Percentiles rank a stretch among this genome's conserved stretches.
These are phyloP conservation scores for Trichophyton simii DNA, from an alignment of 2,329 filamentous ascomycete species.

Conservation along the genomic window DNA sequence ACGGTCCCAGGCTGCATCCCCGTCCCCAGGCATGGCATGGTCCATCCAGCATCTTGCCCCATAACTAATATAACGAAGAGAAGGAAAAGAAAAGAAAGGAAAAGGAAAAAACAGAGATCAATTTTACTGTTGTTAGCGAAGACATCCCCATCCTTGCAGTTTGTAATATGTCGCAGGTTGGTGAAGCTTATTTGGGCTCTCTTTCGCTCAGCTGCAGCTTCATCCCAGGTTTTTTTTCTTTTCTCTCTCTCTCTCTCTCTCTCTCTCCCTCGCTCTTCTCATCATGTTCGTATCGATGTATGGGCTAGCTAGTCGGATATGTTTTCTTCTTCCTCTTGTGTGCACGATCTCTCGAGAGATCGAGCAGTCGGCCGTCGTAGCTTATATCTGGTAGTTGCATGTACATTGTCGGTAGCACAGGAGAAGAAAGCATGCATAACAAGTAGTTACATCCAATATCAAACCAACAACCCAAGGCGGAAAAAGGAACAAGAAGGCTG, in stretches of 20 bases:
- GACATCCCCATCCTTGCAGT: neutral
- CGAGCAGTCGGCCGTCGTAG: neutral
- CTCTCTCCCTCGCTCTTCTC: neutral
- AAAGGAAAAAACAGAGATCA: too few relatives aligned
- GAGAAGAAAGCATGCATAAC: conserved; percentile 1
- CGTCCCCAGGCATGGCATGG: neutral
- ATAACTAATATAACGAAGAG: too few relatives aligned
- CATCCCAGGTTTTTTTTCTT: neutral
- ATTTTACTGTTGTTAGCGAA: neutral
- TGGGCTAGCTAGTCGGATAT: neutral
- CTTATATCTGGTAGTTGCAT: too few relatives aligned
- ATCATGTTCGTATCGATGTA: neutral
- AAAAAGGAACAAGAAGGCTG: conserved; percentile 1
- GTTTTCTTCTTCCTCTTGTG: neutral
- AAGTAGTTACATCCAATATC: too few relatives aligned
- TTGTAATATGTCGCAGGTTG: conserved; percentile 2
- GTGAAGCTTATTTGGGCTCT: conserved; percentile 1
- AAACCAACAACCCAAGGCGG: neutral
- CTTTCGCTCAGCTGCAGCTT: conserved; percentile 2
- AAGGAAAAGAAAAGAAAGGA: too few relatives aligned
- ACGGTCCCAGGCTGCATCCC: neutral
- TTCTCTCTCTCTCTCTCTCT: neutral
- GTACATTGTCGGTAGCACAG: neutral
- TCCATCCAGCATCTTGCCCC: too few relatives aligned
- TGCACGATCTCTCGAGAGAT: neutral